A percentile compares a stretch with the other conserved stretches of the same genome.
Conservation (phyloP, 164 flowering plant genomes). For the Magnolia kwangsiensis region DNA sequence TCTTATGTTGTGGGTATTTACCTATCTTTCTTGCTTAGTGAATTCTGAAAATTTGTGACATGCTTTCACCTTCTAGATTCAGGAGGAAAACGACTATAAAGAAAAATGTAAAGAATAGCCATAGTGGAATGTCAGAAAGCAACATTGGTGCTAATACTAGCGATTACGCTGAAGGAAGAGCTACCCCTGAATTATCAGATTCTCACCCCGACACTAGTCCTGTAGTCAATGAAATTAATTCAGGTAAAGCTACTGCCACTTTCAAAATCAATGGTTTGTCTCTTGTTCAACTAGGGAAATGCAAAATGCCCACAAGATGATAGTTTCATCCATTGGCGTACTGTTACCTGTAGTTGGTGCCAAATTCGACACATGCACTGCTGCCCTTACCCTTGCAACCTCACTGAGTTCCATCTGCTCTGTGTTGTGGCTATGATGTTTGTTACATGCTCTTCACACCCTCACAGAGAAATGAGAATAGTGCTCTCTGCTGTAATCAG, state of each 20-base stretch:
- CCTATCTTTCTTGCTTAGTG: not conserved
- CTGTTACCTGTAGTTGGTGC: not conserved
- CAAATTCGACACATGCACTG: not conserved
- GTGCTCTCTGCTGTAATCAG: not conserved
- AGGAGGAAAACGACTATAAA: conserved; percentile 54
- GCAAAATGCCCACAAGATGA: not conserved
- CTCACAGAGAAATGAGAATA: too few species aligned
- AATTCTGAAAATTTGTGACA: conserved; percentile 13
- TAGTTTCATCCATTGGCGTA: not conserved
- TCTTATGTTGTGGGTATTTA: not conserved
- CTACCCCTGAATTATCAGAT: conserved; percentile 28
- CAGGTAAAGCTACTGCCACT: conserved; percentile 25
- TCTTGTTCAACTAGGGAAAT: not conserved
- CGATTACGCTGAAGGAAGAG: conserved; percentile 27
- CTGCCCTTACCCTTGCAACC: not conserved
- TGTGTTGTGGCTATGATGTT: not conserved
- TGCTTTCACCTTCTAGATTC: conserved; percentile 30
- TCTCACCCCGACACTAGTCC: conserved; percentile 20
- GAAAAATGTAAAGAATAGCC: conserved; percentile 32
- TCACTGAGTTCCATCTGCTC: not conserved
- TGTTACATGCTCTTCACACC: too few species aligned
- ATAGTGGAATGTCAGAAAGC: conserved; percentile 21
- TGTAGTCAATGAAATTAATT: conserved; percentile 25
- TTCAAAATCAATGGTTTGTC: not conserved
- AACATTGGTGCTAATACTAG: conserved; percentile 5